A percentile compares a stretch with the other conserved stretches of the same genome.
These are phyloP conservation scores for Penicillium bialowiezense DNA, from an alignment of 495 filamentous ascomycete genomes.

Conservation along the genomic window DNA sequence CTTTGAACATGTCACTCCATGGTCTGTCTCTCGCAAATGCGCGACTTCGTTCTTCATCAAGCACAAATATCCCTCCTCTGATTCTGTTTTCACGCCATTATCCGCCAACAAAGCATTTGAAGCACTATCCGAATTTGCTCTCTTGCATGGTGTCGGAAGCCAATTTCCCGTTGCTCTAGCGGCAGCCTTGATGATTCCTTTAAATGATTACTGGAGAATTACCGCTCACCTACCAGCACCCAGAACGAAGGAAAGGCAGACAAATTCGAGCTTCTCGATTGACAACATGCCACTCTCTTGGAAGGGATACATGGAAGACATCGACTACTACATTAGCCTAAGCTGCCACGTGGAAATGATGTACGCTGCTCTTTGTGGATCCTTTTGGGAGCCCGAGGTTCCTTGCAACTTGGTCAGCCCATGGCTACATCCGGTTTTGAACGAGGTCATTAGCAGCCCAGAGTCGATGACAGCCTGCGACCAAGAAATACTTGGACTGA, in stretches of 20 bases:
- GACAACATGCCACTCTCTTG: neutral
- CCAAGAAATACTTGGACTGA: conserved; percentile 13
- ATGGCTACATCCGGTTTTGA: conserved; percentile 16
- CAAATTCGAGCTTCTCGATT: neutral
- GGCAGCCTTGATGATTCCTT: conserved; percentile 11
- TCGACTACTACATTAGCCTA: conserved; percentile 16
- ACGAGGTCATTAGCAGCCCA: conserved; percentile 5
- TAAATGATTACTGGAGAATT: conserved; percentile 7
- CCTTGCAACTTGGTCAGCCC: conserved; percentile 18
- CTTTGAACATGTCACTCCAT: neutral
- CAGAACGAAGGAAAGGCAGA: neutral
- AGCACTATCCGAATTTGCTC: neutral
- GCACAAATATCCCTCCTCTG: neutral
- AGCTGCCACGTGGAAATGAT: conserved; percentile 15
- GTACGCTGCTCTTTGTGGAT: conserved; percentile 13
- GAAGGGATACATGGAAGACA: conserved; percentile 3
- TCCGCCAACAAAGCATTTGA: neutral
- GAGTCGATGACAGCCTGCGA: neutral
- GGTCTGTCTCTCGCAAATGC: neutral
- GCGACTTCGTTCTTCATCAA: neutral
- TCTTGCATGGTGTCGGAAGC: conserved; percentile 9
- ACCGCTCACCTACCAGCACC: conserved; percentile 7
- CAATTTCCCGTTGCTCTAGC: conserved; percentile 12
- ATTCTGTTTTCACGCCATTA: neutral
- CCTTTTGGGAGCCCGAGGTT: conserved; percentile 17